Evolutionary conservation across 208 protist species (phyloP).

Genomic region (Crithidia fasciculata): DNA sequence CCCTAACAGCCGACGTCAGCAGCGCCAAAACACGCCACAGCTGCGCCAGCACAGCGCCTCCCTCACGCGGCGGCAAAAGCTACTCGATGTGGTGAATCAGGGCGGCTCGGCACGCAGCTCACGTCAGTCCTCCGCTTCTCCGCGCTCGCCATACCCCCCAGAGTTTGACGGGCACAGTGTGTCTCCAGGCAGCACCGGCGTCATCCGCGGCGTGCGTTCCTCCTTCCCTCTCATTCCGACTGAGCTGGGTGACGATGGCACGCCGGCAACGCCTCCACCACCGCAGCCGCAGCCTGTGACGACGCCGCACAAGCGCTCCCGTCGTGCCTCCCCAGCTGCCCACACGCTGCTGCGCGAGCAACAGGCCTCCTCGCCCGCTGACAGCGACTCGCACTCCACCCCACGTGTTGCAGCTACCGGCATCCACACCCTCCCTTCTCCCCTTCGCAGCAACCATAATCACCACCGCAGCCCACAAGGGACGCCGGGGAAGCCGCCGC

Average conservation of each 20-base stretch:
- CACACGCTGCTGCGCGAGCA: slow-evolving; percentile 6
- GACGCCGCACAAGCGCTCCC: not conserved
- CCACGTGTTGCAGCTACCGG: not conserved
- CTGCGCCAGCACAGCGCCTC: slow-evolving; percentile 23
- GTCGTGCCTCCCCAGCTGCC: not conserved
- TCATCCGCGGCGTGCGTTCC: slow-evolving; percentile 23
- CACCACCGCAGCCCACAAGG: slow-evolving; percentile 4
- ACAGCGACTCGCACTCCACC: not conserved
- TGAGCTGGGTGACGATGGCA: not conserved
- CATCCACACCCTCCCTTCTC: not conserved
- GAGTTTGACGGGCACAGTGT: not conserved
- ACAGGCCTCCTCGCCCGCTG: not conserved
- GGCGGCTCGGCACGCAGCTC: not conserved
- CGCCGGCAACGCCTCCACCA: not conserved
- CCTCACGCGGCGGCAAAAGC: slow-evolving; percentile 23
- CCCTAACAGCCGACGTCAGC: slow-evolving; percentile 18
- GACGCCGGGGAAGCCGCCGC: slow-evolving; percentile 13
- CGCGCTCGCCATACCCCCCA: not conserved
- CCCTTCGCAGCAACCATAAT: not conserved
- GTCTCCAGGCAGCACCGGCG: not conserved
- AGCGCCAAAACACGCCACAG: slow-evolving; percentile 30
- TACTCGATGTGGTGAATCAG: slow-evolving; percentile 6
- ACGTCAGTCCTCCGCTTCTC: slow-evolving; percentile 1
- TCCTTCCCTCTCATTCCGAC: slow-evolving; percentile 27
- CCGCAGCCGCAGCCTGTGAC: not conserved